Evolutionary conservation across 345 rosid genomes (phyloP), one percentile per base, ranked within the genome.

Genomic region (Linum usitatissimum): DNA sequence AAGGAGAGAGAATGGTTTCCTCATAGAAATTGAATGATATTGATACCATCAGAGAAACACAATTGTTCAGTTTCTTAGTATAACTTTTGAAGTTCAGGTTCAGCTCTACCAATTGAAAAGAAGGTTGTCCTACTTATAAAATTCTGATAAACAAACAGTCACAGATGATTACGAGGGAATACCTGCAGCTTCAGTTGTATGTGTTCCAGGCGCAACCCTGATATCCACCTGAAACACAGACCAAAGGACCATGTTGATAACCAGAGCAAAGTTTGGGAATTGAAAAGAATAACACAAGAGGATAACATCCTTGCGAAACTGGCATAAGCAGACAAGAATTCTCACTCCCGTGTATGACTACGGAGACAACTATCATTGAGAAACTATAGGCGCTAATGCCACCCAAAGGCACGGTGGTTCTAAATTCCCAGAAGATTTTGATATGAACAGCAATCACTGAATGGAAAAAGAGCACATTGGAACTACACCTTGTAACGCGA

Each of bases 171-270:
- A n/a, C 1, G 64, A 17, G 62, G 9, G 38, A 19, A 23, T 73
- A 90, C 96, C 80, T 80, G 95, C 91, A 79, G 83, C 93, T 80
- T 94, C 99, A 55, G 91, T 81, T 66, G 85, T 95, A 76, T 88
- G 99, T 70, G 84, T 82, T 77, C 97, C 99, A 18, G 97, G 95
- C 9, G 97, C 96, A 49, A 94, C 83, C 81, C 79, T 84, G 60
- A 94, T 86, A 71, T 90, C 97, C 68, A 94, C 78, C 99, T 90
- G 80, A 65, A 63, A 40, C 5, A 7, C 34, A 68, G 6, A 18
- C 62, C 8, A 17, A 18, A 38, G 42, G 61, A 64, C 30, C 3
- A 21, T 57, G 12, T 64, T 63, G 17, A 63, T 60, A 23, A 61
- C 23, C 34, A 48, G 36, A 3, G 42, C 30, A 34, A 34, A 34